Percentiles rank a stretch among this genome's conserved stretches.
Evolutionary conservation across 2,329 filamentous ascomycete species (phyloP).

Genomic region (Sclerotinia minor): DNA sequence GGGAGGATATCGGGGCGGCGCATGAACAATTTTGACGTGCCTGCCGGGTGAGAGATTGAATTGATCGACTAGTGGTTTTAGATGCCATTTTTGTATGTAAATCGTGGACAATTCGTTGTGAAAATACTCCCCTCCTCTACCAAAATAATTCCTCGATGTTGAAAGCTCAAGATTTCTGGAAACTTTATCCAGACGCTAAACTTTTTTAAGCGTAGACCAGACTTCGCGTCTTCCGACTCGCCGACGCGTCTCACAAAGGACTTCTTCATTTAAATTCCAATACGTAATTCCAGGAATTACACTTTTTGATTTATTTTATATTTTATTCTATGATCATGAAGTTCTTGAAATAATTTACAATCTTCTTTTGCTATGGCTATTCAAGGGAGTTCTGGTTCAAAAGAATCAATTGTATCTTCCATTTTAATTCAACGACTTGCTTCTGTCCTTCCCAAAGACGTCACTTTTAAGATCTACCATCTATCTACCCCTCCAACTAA

Average conservation of each 20-base stretch:
- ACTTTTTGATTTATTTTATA: background rate
- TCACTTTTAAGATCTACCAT: slow-evolving; percentile 73
- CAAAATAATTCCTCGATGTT: slow-evolving; percentile 22
- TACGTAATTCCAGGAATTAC: background rate
- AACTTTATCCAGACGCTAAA: slow-evolving; percentile 27
- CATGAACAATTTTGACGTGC: slow-evolving; percentile 36
- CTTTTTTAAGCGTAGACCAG: background rate
- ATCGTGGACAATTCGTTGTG: slow-evolving; percentile 17
- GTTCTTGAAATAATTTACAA: slow-evolving; percentile 15
- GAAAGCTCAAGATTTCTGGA: slow-evolving; percentile 25
- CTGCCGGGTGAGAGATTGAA: slow-evolving; percentile 43
- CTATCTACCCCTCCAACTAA: slow-evolving; percentile 79
- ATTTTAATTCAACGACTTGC: slow-evolving; percentile 39
- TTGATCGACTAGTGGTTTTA: slow-evolving; percentile 46
- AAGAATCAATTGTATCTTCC: slow-evolving; percentile 34
- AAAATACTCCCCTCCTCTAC: slow-evolving; percentile 16
- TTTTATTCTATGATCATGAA: slow-evolving; percentile 27
- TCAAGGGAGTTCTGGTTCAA: slow-evolving; percentile 31
- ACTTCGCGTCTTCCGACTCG: slow-evolving; percentile 27
- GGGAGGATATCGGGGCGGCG: slow-evolving; percentile 29
- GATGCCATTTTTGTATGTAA: slow-evolving; percentile 47
- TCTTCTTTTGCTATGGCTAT: slow-evolving; percentile 39
- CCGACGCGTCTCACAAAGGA: slow-evolving; percentile 29
- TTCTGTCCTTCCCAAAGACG: slow-evolving; percentile 52
- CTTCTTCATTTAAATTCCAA: background rate